These are phyloP conservation scores for Medicago arabica DNA, from an alignment of 306 rosid species.

Conservation along the genomic window DNA sequence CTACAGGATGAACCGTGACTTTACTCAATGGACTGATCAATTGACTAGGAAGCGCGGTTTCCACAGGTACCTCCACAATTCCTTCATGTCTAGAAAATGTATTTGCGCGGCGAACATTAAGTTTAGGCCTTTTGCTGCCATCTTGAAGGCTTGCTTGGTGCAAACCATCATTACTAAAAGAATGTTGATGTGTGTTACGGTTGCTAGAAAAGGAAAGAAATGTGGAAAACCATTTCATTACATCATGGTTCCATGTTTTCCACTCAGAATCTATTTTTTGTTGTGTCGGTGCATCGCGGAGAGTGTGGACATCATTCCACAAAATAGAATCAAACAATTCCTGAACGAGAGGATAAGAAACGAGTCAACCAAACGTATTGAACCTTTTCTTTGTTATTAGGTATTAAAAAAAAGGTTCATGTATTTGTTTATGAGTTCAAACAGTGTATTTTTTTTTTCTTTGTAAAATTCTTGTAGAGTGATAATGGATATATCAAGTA, in stretches of 20 bases:
- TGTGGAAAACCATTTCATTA: slow-evolving; percentile 74
- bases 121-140: slow-evolving; percentile 76
- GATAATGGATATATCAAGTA: too few relatives aligned
- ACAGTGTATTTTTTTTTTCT: too few relatives aligned
- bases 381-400: too few relatives aligned
- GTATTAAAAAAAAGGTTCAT: too few relatives aligned
- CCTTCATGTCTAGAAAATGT: slow-evolving; percentile 51
- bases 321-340: slow-evolving; percentile 71
- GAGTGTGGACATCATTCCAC: slow-evolving; percentile 75
- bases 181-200: slow-evolving; percentile 52
- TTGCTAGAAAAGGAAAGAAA: slow-evolving; percentile 52
- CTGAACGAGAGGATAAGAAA: slow-evolving; percentile 52
- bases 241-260: slow-evolving; percentile 89
- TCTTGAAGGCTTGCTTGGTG: slow-evolving; percentile 59
- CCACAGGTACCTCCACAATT: slow-evolving; percentile 50
- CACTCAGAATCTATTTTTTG: slow-evolving; percentile 68
- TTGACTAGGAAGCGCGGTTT: slow-evolving; percentile 49
- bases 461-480: too few relatives aligned
- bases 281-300: slow-evolving; percentile 54
- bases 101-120: slow-evolving; percentile 83
- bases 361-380: slow-evolving; percentile 37
- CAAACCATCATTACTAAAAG: slow-evolving; percentile 56
- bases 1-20: slow-evolving; percentile 41
- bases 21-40: slow-evolving; percentile 58
- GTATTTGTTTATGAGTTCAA: too few relatives aligned